These are phyloP conservation scores for Castanea mollissima DNA, from an alignment of 306 rosid genomes.

Conservation along the genomic window DNA sequence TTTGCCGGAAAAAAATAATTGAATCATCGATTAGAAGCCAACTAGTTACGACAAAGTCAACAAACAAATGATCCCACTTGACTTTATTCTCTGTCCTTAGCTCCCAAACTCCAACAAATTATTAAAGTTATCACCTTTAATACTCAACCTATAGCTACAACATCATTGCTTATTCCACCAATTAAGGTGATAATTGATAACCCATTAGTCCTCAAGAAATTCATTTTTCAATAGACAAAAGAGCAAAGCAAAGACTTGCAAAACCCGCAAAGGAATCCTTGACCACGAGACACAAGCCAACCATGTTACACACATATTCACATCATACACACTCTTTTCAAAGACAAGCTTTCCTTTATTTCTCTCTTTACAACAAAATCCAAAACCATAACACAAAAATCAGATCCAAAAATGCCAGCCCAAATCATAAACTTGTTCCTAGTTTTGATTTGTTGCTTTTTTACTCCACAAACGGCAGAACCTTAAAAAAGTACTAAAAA, in stretches of 20 bases:
- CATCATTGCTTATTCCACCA: conserved; percentile 13
- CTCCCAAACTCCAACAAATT: conserved; percentile 17
- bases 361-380: neutral
- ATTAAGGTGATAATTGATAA: neutral
- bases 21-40: neutral
- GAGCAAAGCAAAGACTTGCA: conserved; percentile 15
- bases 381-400: conserved; percentile 1
- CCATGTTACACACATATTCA: conserved; percentile 1
- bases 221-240: neutral
- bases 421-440: conserved; percentile 9
- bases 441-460: neutral
- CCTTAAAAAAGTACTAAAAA: neutral
- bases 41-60: neutral
- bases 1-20: neutral
- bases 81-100: neutral
- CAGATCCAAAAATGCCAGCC: conserved; percentile 15
- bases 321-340: neutral
- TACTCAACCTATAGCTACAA: neutral
- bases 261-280: conserved; percentile 27
- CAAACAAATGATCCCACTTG: neutral
- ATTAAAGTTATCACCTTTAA: neutral
- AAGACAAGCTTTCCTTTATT: neutral
- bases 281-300: neutral
- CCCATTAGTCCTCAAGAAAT: neutral
- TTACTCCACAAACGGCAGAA: conserved; percentile 7